Evolutionary conservation across 345 rosid genomes (phyloP), one percentile per base, ranked within the genome.

Genomic region (Raphanus sativus): DNA sequence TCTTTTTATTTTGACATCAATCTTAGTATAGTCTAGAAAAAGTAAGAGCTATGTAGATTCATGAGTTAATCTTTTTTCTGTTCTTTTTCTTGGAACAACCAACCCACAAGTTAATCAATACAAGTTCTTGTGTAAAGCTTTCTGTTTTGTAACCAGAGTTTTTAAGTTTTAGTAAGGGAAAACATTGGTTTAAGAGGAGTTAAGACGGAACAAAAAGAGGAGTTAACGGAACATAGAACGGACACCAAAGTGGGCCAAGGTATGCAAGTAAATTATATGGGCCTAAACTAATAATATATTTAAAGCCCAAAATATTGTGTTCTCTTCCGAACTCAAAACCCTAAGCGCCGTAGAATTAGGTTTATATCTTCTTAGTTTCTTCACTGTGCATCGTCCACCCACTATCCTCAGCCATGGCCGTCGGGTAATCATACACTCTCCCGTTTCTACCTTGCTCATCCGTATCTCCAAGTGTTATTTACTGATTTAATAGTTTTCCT

Each of bases 381-480:
- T 54, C 6, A 28, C 52, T 2, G 55, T 42, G n/a, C 67, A 32
- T 75, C 80, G 76, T 65, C 76, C 64, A 58, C 65, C 34, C 6
- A 28, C 58, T 13, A 12, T 64, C 71, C 17, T 6, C 78, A 79
- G 8, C 70, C 71, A 81, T 81, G 83, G 83, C 83, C 54, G 83
- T 81, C 63, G 83, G 83, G 83, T 81, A 81, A 1, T 21, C 21
- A 21, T 3, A 28, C 26, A 29, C 12, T 15, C 24, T 56, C 5
- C 15, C 7, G 4, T 54, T 21, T 58, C 4, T 4, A n/a, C 3
- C 6, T 6, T 33, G 21, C 65, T 11, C 17, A 38, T 56, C 8
- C 10, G 58, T 65, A 8, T 40, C 10, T 24, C n/a, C 0, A 50
- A 26, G 55, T 68, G 24, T 3, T 5, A 8, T 2, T 30, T 30